Evolutionary conservation across 108 stramenopile species (phyloP), one percentile per base, ranked within the genome.

Genomic region (Conticribra weissflogii): DNA sequence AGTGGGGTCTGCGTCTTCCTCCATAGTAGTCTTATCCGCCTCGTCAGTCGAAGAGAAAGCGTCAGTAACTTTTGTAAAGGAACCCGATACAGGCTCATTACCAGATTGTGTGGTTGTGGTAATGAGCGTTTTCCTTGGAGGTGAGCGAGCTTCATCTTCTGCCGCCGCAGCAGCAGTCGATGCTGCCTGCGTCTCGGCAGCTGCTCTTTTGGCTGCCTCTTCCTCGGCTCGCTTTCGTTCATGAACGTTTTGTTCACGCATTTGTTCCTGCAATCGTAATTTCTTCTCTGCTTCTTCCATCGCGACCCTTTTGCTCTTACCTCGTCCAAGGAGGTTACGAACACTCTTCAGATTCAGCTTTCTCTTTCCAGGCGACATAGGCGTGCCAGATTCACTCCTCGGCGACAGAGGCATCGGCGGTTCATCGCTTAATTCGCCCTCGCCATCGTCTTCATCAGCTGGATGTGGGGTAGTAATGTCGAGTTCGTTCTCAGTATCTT

Each of bases 311-410:
- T 53, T 65, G 21, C 36, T 65, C 31, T 34, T 65, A 15, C 61
- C 45, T 12, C 48, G 51, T 15, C 63, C 63, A 2, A 65, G 33
- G 3, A 65, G 47, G 31, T 65, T 65, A 18, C 50, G 47, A 23
- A 65, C 63, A 32, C 46, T 47, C 51, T 65, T 65, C 29, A 65
- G 32, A 21, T 47, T 65, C 17, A 65, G 31, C 24, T 49, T 31
- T 23, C 50, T 65, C 51, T 65, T 65, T 32, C 50, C 31, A n/a
- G 45, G 62, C 30, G 62, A 49, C 23, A 28, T 29, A 4, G 62
- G 60, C 12, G 60, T 7, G 24, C 27, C 45, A 15, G 44, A 18
- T 16, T 15, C 36, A 41, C 8, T 12, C 5, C 36, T 41, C 5
- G 36, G 5, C 36, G 12, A 9, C 36, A 41, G 36, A 9, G 5